Evolutionary conservation across 306 rosid species (phyloP), one percentile per base, ranked within the genome.

Genomic region (Cajanus cajan): DNA sequence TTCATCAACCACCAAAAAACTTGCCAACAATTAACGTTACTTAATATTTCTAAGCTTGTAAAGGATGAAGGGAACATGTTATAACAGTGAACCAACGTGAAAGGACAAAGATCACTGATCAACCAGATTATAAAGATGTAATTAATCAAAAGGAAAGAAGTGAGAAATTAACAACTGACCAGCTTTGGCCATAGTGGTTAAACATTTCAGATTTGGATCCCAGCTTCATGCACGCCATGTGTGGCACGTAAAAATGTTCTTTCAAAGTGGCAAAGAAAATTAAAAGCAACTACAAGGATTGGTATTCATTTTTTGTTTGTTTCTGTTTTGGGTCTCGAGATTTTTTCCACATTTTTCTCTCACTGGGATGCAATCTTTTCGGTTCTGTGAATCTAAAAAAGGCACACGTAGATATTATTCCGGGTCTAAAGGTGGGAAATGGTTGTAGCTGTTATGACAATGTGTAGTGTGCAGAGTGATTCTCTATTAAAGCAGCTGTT

Each of bases 141-240:
- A 63, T 39, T 11, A 25, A 78, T 4, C 36, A 21, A 48, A 0
- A 22, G 40, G 1, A 47, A 68, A 78, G 47, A 58, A 45, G 7
- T 9, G 39, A 41, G 34, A 51, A 55, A 79, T 41, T 41, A 41
- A 24, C 0, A 37, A 64, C 86, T 47, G 0, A 94, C 98, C 98
- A 94, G 65, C 89, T 74, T 52, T 86, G 78, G 69, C 88, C 94
- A 82, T 87, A 92, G 24, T 80, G 89, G 82, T 74, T 70, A 84
- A 94, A 91, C 74, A 84, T 86, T 55, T 94, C 96, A 37, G 91
- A 85, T 77, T 94, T 94, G 48, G 97, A 91, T 64, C 98, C 98
- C 79, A 94, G 79, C 87, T 87, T 94, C 86, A 89, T 50, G 83
- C 82, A 87, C 24, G 91, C 96, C 98, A 94, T 91, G 64, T 19